Evolutionary conservation across 768 basidiomycete species (phyloP).

Genomic region (Pleurotus pulmonarius): DNA sequence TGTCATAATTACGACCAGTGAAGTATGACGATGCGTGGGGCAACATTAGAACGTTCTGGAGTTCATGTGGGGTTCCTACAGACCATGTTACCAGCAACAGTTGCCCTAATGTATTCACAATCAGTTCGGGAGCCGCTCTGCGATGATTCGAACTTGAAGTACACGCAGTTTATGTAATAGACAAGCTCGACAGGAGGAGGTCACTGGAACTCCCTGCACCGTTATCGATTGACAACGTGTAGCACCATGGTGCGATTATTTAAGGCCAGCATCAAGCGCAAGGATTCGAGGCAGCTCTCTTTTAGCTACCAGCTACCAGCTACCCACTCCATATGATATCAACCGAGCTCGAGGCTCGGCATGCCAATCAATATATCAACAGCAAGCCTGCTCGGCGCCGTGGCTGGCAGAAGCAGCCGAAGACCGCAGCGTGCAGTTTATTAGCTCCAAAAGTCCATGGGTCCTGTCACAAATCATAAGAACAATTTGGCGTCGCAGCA

Average conservation of each 20-base stretch:
- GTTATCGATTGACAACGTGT: slow-evolving; percentile 7
- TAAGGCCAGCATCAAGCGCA: neutral
- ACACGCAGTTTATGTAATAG: too few species aligned
- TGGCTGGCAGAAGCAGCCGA: slow-evolving; percentile 5
- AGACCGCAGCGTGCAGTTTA: neutral
- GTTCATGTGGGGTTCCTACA: too few species aligned
- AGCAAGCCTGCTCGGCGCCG: neutral
- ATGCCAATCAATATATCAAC: neutral
- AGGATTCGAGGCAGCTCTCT: neutral
- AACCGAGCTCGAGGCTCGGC: neutral
- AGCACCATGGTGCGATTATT: neutral
- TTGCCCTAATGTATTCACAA: too few species aligned
- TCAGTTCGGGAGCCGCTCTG: too few species aligned
- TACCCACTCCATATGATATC: slow-evolving; percentile 2
- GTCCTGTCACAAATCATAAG: slow-evolving; percentile 5
- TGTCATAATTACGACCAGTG: too few species aligned
- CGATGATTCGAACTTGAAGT: too few species aligned
- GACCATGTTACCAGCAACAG: too few species aligned
- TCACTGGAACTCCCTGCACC: neutral
- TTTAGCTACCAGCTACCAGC: neutral
- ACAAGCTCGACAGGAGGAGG: too few species aligned
- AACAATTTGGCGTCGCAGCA: slow-evolving; percentile 4
- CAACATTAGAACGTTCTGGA: too few species aligned
- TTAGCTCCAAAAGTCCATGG: slow-evolving; percentile 7
- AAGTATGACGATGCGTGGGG: too few species aligned